Evolutionary conservation across 495 filamentous ascomycete genomes (phyloP).

Genomic region (Staphylotrichum tortipilum): DNA sequence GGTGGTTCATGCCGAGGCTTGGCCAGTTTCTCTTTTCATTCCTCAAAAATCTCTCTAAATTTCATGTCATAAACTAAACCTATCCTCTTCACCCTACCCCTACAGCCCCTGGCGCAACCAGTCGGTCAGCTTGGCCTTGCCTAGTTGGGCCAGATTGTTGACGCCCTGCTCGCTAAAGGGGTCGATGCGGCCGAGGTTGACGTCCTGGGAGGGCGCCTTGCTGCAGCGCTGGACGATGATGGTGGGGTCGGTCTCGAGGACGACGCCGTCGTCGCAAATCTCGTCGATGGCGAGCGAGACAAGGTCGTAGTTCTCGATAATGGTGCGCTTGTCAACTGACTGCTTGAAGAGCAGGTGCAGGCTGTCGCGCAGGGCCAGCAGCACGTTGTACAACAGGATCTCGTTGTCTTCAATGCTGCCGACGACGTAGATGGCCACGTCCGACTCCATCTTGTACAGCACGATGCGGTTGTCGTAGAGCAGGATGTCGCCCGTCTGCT

Average conservation of each 20-base stretch:
- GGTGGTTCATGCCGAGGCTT: too few relatives aligned
- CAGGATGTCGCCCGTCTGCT: slow-evolving; percentile 89
- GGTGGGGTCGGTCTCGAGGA: slow-evolving; percentile 91
- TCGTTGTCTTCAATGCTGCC: slow-evolving; percentile 85
- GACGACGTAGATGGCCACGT: slow-evolving; percentile 95
- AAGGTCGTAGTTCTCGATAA: slow-evolving; percentile 94
- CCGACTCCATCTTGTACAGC: slow-evolving; percentile 94
- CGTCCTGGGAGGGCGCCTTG: slow-evolving; percentile 84
- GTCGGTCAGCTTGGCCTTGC: slow-evolving; percentile 85
- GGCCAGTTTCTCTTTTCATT: not conserved
- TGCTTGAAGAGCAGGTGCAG: slow-evolving; percentile 90
- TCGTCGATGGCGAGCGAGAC: slow-evolving; percentile 91
- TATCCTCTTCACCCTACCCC: not conserved
- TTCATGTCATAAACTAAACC: slow-evolving; percentile 1
- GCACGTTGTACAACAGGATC: slow-evolving; percentile 87
- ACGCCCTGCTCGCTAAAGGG: slow-evolving; percentile 85
- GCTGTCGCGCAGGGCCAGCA: slow-evolving; percentile 79
- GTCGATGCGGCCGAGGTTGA: slow-evolving; percentile 85
- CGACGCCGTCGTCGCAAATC: slow-evolving; percentile 92
- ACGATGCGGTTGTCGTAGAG: slow-evolving; percentile 92
- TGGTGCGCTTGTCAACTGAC: slow-evolving; percentile 92
- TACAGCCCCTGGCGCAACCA: slow-evolving; percentile 73
- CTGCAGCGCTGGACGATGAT: slow-evolving; percentile 85
- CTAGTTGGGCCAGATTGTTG: slow-evolving; percentile 90
- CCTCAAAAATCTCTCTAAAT: not conserved